Conservation (phyloP, 345 rosid genomes). For the Clarkia xantiana region DNA sequence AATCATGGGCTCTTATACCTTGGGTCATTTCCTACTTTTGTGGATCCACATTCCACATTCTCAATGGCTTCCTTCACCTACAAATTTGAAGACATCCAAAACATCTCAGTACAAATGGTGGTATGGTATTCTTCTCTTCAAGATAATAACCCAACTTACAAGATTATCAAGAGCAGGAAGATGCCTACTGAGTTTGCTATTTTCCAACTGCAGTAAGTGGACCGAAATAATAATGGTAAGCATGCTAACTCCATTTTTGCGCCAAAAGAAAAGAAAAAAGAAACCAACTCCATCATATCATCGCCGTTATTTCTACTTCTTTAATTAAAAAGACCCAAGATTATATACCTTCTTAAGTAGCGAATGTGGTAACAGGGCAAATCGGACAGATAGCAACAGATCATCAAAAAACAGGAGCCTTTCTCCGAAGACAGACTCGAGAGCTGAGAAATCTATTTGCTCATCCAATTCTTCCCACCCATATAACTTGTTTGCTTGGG, state of each 20-base stretch:
- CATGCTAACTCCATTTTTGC: neutral
- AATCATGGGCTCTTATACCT: slow-evolving; percentile 24
- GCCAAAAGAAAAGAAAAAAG: no score
- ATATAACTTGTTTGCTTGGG: slow-evolving; percentile 41
- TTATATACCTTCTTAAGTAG: slow-evolving; percentile 56
- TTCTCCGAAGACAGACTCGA: slow-evolving; percentile 39
- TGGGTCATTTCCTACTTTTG: slow-evolving; percentile 28
- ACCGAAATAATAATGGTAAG: slow-evolving; percentile 7
- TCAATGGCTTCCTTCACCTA: slow-evolving; percentile 58
- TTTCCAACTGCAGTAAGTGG: slow-evolving; percentile 47
- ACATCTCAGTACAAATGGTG: neutral
- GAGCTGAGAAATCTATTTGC: slow-evolving; percentile 22
- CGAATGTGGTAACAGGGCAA: slow-evolving; percentile 50
- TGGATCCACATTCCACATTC: slow-evolving; percentile 26
- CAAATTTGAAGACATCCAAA: slow-evolving; percentile 5
- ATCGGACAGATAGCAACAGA: slow-evolving; percentile 60
- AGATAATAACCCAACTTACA: slow-evolving; percentile 31
- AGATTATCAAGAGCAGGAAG: slow-evolving; percentile 29
- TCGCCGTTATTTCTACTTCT: no score
- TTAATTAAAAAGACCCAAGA: neutral
- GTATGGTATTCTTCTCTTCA: no score
- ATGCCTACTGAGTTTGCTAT: slow-evolving; percentile 40
- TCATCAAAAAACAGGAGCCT: slow-evolving; percentile 46
- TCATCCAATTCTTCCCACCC: slow-evolving; percentile 68
- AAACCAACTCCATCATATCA: no score